Base-by-base conservation (phyloP, 1,139 yeast genomes). In the Candida glucosophila region DNA sequence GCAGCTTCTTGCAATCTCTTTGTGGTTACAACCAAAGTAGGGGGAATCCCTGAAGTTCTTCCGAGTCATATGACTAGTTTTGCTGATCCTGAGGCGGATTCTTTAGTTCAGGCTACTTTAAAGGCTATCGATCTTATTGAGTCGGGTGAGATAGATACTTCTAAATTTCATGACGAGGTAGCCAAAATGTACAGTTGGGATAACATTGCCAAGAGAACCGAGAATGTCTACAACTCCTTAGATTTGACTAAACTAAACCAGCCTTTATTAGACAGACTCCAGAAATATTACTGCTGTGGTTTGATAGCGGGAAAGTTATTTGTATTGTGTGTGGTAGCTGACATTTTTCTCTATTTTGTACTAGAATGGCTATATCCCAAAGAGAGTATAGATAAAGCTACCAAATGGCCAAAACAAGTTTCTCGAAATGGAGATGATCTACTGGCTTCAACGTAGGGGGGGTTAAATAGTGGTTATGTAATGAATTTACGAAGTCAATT, bases 31-130 rank as follows among this genome's bases (percentile, higher is more conserved):
- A 92, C 99, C 0, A 77, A 77, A 34, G 98, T 92, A 1, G 99
- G 99, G 2, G 99, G 98, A 4, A 88, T 90, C 22, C 97, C 97
- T 0, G 99, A 92, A 44, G 98, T 92, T 4, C 54, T 92, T 22
- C 99, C 98, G 0, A 67, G 70, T 15, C 85, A 86, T 43, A 90
- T 92, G 97, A 86, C 95, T 1, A 81, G 80, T 3, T 90, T 82
- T 54, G 92, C 97, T 0, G 68, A 78, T 12, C 95, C 96, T 0
- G 67, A 59, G 29, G 96, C 82, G 31, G 85, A 82, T 33, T 77
- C 92, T 3, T 55, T 88, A 22, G 82, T 80, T 1, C 69, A 65
- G 7, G 79, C 85, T 10, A 73, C 90, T 1, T 49, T 76, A 22
- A 53, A 61, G 17, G 95, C 93, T 0, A 77, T 86, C 6, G 52